Evolutionary conservation across 1,284 basidiomycete species (phyloP), one percentile per base, ranked within the genome.

Genomic region (Heterobasidion parviporum): DNA sequence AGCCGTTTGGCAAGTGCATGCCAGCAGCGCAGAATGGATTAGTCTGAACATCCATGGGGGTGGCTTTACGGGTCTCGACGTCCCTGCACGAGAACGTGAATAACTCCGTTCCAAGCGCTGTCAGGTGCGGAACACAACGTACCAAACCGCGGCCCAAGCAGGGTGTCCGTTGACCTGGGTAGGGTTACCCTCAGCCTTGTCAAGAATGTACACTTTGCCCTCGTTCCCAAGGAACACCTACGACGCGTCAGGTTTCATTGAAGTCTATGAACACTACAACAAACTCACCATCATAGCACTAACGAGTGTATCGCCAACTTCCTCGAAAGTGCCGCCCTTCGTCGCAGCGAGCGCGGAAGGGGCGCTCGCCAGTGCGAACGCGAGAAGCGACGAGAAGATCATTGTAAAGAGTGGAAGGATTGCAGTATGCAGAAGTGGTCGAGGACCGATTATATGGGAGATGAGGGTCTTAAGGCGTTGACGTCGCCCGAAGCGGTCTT

Each of bases 21-120:
- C 85, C 86, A 15, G 86, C 87, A 12, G 88, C 81, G 64, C 89
- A 94, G 74, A 96, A 96, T 12, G 82, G 77, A 69, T 95, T 95
- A 45, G 87, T 89, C 54, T 70, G 62, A 46, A 96, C 78, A 56
- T 88, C 85, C 87, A 95, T 85, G 0, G 75, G 62, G 16, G 72
- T 72, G 2, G 80, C 72, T 7, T 75, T 35, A 5, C 38, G 34
- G 44, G 44, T 47, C 32, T 33, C 38, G 15, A 54, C 33, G 33
- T 54, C 53, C 53, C 53, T 54, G 33, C 16, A 10, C 20, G 8
- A 44, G 12, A 3, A 16, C 12, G 12, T 16, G 18, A 16, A 15
- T 50, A 3, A 33, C 10, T 5, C 6, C 49, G 6, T 18, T 34
- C 9, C 32, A 54, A 3, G 35, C 32, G 34, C 15, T 9, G 32